These are phyloP conservation scores for Hericium coralloides DNA, from an alignment of 768 basidiomycete species.

Conservation along the genomic window DNA sequence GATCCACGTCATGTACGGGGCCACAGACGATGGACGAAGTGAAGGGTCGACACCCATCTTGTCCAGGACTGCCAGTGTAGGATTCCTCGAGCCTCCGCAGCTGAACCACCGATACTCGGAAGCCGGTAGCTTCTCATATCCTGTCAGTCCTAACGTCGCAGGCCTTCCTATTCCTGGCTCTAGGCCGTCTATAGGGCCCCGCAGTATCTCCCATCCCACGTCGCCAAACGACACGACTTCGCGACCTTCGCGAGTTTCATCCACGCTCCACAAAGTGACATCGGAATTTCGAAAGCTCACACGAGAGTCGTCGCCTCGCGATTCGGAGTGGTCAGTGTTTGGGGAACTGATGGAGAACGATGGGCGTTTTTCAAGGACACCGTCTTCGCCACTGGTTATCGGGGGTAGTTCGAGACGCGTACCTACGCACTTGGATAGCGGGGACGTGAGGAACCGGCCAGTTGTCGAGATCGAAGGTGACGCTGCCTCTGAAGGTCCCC, in stretches of 20 bases:
- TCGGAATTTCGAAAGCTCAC: background rate
- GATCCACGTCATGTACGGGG: no score
- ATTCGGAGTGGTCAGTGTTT: conserved; percentile 12
- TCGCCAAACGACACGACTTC: background rate
- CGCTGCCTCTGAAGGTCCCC: background rate
- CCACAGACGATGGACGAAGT: no score
- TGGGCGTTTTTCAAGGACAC: background rate
- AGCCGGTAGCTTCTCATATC: background rate
- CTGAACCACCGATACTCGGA: background rate
- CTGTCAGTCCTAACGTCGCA: background rate
- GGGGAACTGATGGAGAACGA: conserved; percentile 10
- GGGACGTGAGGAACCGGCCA: background rate
- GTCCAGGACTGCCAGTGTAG: no score
- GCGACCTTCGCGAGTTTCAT: background rate
- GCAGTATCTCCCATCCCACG: background rate
- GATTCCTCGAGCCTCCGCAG: no score
- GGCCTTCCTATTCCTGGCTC: background rate
- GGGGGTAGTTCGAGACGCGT: background rate
- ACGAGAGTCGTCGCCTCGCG: background rate
- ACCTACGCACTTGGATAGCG: background rate
- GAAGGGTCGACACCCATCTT: no score
- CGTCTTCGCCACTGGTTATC: background rate
- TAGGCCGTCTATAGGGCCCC: background rate
- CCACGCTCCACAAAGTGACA: background rate
- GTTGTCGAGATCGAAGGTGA: background rate